Base-by-base conservation (phyloP, 148 eudicot species). In the Vaccinium vitisidaea region DNA sequence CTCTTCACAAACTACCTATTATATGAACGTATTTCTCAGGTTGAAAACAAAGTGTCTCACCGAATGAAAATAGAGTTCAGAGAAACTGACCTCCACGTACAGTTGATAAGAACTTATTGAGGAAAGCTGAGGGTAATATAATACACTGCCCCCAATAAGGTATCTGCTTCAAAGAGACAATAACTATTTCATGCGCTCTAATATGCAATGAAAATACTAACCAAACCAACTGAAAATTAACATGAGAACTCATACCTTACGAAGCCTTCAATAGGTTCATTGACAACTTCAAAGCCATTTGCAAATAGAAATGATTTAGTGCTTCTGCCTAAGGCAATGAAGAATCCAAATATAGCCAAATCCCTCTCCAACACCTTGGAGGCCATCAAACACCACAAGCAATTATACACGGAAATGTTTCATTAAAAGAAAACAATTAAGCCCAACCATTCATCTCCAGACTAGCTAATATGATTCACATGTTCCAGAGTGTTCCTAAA, bases 1-100 rank as follows among this genome's bases (percentile, higher is more conserved):
- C 91, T 95, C 99, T 92, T 97, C 99, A 88, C 99, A 95, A 23
- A 95, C 99, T 83, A 95, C 98, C 99, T 97, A 89, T 83, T 30
- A 76, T 49, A 85, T 70, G 58, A 84, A 52, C 76, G 43, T 49
- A 75, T 1, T 81, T 71, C 58, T 83, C 69, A 89, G 50, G 73
- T 61, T 69, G 43, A 59, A 67, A 84, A 43, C 73, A 58, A 43
- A 69, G 4, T 46, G 7, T 18, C 10, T 21, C 82, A 18, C 74
- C 67, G 76, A 23, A 67, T 8, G 5, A 76, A 80, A 46, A 32
- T 71, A 81, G 54, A 87, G 75, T 27, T 53, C 65, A 83, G 55
- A 87, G 78, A 89, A 77, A 84, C 99, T 92, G 76, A 95, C 99
- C 95, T 97, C 99, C 79, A 97, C 98, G 91, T 93, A 97, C 65